These are phyloP conservation scores for Pseudogymnoascus sp. DNA, from an alignment of 2,329 filamentous ascomycete genomes.

Conservation along the genomic window DNA sequence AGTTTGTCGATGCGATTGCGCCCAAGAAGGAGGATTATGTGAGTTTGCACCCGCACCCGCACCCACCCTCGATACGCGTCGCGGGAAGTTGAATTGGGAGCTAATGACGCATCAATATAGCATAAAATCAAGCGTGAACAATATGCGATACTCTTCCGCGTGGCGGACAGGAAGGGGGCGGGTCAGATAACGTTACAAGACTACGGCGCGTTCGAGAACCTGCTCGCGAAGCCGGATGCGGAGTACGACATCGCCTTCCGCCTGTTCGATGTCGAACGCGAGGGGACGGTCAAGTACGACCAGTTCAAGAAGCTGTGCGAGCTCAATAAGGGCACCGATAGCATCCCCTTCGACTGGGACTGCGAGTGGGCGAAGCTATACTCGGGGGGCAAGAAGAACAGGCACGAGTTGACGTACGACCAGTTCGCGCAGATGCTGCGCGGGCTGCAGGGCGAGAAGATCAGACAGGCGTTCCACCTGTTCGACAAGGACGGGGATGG, in stretches of 20 bases:
- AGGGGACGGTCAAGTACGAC: conserved; percentile 81
- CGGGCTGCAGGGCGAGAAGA: conserved; percentile 89
- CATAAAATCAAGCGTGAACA: conserved; percentile 97
- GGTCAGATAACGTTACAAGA: conserved; percentile 75
- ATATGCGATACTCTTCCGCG: conserved; percentile 85
- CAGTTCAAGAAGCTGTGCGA: conserved; percentile 81
- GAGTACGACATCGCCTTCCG: conserved; percentile 99
- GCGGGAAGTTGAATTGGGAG: not conserved
- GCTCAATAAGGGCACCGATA: conserved; percentile 76
- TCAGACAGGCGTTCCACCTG: conserved; percentile 86
- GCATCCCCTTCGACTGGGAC: conserved; percentile 92
- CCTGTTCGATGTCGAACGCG: conserved; percentile 81
- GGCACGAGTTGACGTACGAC: conserved; percentile 87
- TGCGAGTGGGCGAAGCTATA: conserved; percentile 95
- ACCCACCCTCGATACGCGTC: conserved; percentile 11
- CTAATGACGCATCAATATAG: conserved; percentile 38
- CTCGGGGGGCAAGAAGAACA: conserved; percentile 77
- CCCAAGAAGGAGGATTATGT: conserved; percentile 87
- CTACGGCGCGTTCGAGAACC: conserved; percentile 90
- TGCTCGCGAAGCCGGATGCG: conserved; percentile 87
- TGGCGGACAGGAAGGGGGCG: conserved; percentile 71
- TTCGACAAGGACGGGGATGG: conserved; percentile 90
- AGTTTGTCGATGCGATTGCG: conserved; percentile 87
- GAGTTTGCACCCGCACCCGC: conserved; percentile 38
- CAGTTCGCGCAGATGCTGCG: conserved; percentile 98